Base-by-base conservation (phyloP, 192 early-diverging fungal species). In the Dispira simplex region DNA sequence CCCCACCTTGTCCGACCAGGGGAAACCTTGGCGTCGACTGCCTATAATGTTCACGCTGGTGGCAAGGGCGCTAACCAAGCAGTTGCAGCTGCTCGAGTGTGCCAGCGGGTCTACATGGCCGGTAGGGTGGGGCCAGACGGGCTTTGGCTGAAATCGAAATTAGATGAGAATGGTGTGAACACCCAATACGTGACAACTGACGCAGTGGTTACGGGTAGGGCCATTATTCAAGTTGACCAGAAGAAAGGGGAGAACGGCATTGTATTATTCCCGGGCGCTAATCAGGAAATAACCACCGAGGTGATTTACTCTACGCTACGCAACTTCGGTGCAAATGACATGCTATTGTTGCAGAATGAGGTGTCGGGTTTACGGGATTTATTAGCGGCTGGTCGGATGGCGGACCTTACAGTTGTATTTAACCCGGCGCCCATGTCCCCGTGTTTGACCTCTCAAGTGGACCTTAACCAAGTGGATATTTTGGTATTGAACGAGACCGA, bases 331-430 rank as follows among this genome's bases (percentile, higher is more conserved):
- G 23, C 63, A 21, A 83, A 81, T 12, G 89, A 90, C 65, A 90
- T 86, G 87, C 71, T 93, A 20, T 64, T 95, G 1, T 75, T 92
- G 68, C 92, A 95, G 52, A 95, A 93, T 72, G 94, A 97, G 70
- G 91, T 92, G 1, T 79, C 77, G 23, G 72, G 72, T 11, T 85
- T 85, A 21, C 84, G 77, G 3, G 80, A 79, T 6, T 83, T 86
- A 25, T 79, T 90, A 70, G 51, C 66, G 1, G 67, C 76, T 10
- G 84, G 83, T 18, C 77, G 72, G 20, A 63, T 69, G 16, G 60
- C 68, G 62, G 87, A 84, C 3, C 64, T 95, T 66, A 84, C 75
- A 49, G 74, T 91, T 8, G 70, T 88, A 59, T 86, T 89, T 70
- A 97, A 97, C 68, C 91, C 93, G 0, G 86, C 93, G 5, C 93